Conservation (phyloP, 352 stramenopile genomes). For the Phytophthora foliorum region DNA sequence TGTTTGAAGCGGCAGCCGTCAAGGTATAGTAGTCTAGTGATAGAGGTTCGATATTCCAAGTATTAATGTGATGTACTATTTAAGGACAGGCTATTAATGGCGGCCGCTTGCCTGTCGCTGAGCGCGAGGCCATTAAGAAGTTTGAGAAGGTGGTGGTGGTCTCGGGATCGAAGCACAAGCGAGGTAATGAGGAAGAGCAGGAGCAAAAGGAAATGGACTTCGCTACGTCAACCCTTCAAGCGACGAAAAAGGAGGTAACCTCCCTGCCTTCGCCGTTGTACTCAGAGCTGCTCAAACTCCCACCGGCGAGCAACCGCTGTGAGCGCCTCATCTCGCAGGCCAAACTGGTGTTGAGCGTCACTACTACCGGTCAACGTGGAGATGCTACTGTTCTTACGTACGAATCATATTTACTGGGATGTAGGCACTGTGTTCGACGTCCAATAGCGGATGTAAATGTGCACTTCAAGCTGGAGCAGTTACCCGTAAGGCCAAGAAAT, state of each 20-base stretch:
- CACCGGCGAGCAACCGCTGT: constrained; percentile 4
- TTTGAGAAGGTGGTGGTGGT: neutral
- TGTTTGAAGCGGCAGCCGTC: neutral
- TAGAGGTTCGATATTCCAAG: too few relatives aligned
- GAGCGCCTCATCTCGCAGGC: constrained; percentile 9
- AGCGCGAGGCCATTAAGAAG: constrained; percentile 6
- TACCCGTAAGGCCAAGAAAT: too few relatives aligned
- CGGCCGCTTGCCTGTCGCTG: neutral
- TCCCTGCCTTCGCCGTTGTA: neutral
- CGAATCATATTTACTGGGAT: constrained; percentile 9
- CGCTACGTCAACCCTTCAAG: neutral
- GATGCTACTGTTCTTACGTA: constrained; percentile 8
- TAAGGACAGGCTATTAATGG: constrained; percentile 2
- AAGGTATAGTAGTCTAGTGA: constrained; percentile 3
- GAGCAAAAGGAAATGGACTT: neutral
- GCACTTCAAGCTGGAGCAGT: too few relatives aligned
- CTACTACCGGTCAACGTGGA: neutral
- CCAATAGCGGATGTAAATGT: neutral
- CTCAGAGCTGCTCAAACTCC: neutral
- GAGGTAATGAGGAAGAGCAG: too few relatives aligned
- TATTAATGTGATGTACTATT: constrained; percentile 8
- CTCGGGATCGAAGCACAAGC: too few relatives aligned
- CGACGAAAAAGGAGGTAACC: neutral
- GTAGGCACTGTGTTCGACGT: neutral
- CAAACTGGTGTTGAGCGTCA: neutral